Percentiles rank a stretch among this genome's conserved stretches.
Evolutionary conservation across 208 protist species (phyloP).

Genomic region (Leptomonas pyrrhocoris): DNA sequence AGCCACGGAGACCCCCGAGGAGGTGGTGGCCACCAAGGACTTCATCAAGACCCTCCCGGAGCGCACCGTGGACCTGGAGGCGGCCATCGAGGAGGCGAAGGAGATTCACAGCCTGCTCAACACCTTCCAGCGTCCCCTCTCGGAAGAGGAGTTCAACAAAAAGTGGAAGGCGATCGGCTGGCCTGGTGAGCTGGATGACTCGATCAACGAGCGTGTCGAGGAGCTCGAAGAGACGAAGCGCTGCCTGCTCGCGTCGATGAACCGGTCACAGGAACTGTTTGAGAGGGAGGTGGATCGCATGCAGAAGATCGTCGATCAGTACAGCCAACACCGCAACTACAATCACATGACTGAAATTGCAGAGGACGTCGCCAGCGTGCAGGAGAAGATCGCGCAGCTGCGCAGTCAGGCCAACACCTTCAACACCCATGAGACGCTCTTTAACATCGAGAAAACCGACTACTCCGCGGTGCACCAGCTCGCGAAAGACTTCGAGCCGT

Average conservation of each 20-base stretch:
- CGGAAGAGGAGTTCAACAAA: constrained; percentile 93
- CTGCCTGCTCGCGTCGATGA: constrained; percentile 80
- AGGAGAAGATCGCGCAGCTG: constrained; percentile 85
- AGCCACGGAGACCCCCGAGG: constrained; percentile 84
- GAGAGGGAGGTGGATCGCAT: constrained; percentile 74
- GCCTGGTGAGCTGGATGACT: constrained; percentile 89
- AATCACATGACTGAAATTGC: constrained; percentile 88
- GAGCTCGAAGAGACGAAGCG: constrained; percentile 93
- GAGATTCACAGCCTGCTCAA: constrained; percentile 92
- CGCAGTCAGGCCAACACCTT: constrained; percentile 91
- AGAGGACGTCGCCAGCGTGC: constrained; percentile 81
- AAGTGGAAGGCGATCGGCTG: constrained; percentile 93
- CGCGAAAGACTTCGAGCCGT: constrained; percentile 96
- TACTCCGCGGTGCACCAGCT: constrained; percentile 91
- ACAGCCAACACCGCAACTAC: constrained; percentile 91
- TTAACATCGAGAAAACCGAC: constrained; percentile 93
- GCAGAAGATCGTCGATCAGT: constrained; percentile 79
- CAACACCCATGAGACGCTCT: constrained; percentile 95
- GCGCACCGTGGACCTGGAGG: constrained; percentile 83
- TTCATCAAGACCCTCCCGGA: constrained; percentile 92
- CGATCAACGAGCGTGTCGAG: constrained; percentile 89
- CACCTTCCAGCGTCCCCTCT: constrained; percentile 85
- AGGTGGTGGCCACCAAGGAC: constrained; percentile 88
- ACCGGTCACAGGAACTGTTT: constrained; percentile 86
- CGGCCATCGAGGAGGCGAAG: constrained; percentile 70